These are phyloP conservation scores for Niebla homalea DNA, from an alignment of 495 filamentous ascomycete species.

Conservation along the genomic window DNA sequence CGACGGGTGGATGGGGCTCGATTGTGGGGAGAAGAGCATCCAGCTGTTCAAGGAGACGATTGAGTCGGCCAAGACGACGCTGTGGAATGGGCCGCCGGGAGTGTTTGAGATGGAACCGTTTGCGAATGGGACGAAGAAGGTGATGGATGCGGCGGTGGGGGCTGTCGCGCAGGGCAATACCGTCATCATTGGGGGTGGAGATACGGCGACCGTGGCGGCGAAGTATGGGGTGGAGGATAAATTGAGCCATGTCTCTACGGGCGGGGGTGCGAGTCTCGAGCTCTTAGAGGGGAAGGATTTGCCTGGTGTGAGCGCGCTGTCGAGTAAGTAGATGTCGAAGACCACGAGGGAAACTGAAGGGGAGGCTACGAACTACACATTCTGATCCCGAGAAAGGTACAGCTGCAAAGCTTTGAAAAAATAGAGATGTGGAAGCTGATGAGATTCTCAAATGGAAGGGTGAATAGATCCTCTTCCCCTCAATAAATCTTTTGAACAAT, in stretches of 20 bases:
- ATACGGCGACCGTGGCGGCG: conserved; percentile 94
- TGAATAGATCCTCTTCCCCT: too few relatives aligned
- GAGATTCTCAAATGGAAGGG: too few relatives aligned
- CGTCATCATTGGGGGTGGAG: conserved; percentile 96
- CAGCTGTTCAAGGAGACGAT: conserved; percentile 79
- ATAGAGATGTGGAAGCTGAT: too few relatives aligned
- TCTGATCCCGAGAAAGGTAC: conserved; percentile 3
- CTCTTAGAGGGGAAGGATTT: conserved; percentile 94
- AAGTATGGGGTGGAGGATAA: conserved; percentile 95
- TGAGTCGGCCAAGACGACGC: conserved; percentile 80
- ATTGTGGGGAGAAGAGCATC: conserved; percentile 79
- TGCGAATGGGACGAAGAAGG: conserved; percentile 77
- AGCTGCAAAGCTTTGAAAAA: conserved; percentile 2
- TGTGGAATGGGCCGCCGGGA: conserved; percentile 96
- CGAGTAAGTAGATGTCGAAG: conserved; percentile 51
- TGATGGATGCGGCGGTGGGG: conserved; percentile 70
- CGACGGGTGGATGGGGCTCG: conserved; percentile 94
- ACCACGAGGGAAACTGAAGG: conserved; percentile 22
- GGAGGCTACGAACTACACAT: neutral
- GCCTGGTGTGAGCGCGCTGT: conserved; percentile 87
- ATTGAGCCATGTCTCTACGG: conserved; percentile 94
- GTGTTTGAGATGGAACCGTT: conserved; percentile 97
- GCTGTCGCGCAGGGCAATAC: conserved; percentile 72
- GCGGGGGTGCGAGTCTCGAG: conserved; percentile 90
- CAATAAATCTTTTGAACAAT: too few relatives aligned